A percentile compares a stretch with the other conserved stretches of the same genome.
These are phyloP conservation scores for Fusarium devonianum DNA, from an alignment of 2,329 filamentous ascomycete genomes.

Conservation along the genomic window DNA sequence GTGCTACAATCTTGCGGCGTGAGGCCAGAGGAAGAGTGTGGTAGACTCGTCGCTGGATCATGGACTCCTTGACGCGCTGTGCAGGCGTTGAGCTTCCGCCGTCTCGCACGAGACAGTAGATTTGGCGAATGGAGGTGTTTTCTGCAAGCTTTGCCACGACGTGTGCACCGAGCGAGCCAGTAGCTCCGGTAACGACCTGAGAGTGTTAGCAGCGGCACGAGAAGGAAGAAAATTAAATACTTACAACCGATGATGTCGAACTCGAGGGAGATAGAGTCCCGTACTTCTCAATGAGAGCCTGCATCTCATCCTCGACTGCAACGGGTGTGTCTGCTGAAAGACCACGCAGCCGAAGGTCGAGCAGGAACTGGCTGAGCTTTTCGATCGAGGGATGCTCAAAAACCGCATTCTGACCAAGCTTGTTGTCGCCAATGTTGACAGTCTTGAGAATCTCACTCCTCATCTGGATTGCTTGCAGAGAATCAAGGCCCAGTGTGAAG, in stretches of 20 bases:
- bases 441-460: constrained; percentile 58
- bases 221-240: too few relatives aligned
- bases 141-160: constrained; percentile 63
- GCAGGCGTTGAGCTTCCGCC: constrained; percentile 44
- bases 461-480: constrained; percentile 62
- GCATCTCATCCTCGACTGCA: too few relatives aligned
- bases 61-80: constrained; percentile 41
- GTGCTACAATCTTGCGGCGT: constrained; percentile 48
- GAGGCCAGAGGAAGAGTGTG: too few relatives aligned
- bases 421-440: constrained; percentile 55
- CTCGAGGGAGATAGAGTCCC: too few relatives aligned
- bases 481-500: constrained; percentile 64
- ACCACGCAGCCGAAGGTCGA: too few relatives aligned
- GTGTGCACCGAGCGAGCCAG: constrained; percentile 66
- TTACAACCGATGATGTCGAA: too few relatives aligned
- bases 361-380: too few relatives aligned
- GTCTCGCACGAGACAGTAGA: constrained; percentile 59
- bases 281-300: constrained; percentile 46
- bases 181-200: constrained; percentile 69
- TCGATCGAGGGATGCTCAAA: constrained; percentile 56
- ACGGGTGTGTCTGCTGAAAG: too few relatives aligned
- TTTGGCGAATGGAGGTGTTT: constrained; percentile 59
- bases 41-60: too few relatives aligned
- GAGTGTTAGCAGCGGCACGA: too few relatives aligned
- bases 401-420: constrained; percentile 62